phyloP scores from a whole-genome alignment of 2,329 filamentous ascomycete genomes.

The Diaporthe destruens region DNA sequence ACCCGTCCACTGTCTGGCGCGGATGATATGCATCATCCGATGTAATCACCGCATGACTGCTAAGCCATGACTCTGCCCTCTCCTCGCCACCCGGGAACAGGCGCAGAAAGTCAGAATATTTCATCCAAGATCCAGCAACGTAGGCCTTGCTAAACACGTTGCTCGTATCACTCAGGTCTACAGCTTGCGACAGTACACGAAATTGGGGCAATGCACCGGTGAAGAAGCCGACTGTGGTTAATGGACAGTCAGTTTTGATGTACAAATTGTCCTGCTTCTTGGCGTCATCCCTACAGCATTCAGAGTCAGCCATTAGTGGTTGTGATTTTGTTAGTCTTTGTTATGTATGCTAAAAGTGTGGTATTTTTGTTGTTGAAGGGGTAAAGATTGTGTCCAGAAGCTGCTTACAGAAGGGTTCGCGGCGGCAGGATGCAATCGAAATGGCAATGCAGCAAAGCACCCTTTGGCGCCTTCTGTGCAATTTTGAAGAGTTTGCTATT shows the following conservation, averaged over 20 bases:
- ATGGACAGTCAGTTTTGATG: constrained; percentile 14
- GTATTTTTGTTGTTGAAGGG: too few species aligned
- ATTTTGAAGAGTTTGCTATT: constrained; percentile 69
- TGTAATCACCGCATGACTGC: background rate
- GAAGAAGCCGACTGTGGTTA: constrained; percentile 7
- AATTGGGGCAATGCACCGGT: constrained; percentile 11
- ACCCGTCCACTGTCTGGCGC: constrained; percentile 18
- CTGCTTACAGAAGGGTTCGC: background rate
- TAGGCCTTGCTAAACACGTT: constrained; percentile 68
- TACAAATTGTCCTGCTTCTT: background rate
- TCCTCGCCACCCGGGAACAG: constrained; percentile 11
- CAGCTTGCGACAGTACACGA: background rate
- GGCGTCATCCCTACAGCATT: background rate
- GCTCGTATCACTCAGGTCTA: background rate
- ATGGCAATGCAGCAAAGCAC: constrained; percentile 79
- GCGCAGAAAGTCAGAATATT: constrained; percentile 5
- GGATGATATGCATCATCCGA: constrained; percentile 22
- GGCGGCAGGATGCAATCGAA: constrained; percentile 74
- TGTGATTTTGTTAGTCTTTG: too few species aligned
- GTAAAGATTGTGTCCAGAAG: too few species aligned
- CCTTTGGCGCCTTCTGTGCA: constrained; percentile 74
- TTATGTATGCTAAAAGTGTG: too few species aligned
- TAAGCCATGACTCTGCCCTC: constrained; percentile 75
- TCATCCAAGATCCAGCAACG: constrained; percentile 48
- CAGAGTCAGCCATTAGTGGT: too few species aligned